These are phyloP conservation scores for Pythium aquatile DNA, from an alignment of 352 stramenopile species.

Conservation along the genomic window DNA sequence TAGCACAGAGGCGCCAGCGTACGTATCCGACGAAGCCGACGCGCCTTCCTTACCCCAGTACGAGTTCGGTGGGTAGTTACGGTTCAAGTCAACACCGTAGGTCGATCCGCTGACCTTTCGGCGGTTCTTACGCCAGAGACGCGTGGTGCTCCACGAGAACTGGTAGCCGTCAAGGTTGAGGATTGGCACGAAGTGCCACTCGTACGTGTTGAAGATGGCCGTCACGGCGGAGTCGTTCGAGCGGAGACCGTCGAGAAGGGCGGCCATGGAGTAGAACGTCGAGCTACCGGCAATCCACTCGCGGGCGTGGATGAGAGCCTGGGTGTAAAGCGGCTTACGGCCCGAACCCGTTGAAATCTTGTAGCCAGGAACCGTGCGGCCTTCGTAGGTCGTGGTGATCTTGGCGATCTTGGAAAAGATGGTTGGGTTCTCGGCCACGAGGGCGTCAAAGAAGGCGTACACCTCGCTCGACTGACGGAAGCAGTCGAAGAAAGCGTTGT, in stretches of 20 bases:
- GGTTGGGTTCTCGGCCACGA: conserved; percentile 24
- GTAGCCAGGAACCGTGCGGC: conserved; percentile 27
- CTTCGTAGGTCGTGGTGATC: conserved; percentile 23
- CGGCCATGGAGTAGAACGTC: conserved; percentile 25
- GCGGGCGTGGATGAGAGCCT: conserved; percentile 28
- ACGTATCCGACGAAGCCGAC: conserved; percentile 13
- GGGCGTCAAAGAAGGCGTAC: conserved; percentile 23
- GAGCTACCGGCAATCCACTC: conserved; percentile 29
- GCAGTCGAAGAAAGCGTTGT: conserved; percentile 36
- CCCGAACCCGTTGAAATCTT: conserved; percentile 25
- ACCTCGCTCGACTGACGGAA: conserved; percentile 28
- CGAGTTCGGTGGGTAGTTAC: conserved; percentile 24
- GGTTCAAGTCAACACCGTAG: conserved; percentile 33
- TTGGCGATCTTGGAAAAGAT: conserved; percentile 28
- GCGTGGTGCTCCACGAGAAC: conserved; percentile 15
- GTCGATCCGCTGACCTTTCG: conserved; percentile 9
- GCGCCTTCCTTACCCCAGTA: conserved; percentile 18
- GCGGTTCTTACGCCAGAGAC: conserved; percentile 34
- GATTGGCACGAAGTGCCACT: conserved; percentile 36
- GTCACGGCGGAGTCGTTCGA: conserved; percentile 16
- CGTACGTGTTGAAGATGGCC: conserved; percentile 26
- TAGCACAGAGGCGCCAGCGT: conserved; percentile 21
- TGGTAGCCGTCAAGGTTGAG: conserved; percentile 32
- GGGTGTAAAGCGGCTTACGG: conserved; percentile 24
- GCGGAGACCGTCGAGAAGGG: conserved; percentile 25